Base-by-base conservation (phyloP, 2,329 filamentous ascomycete species). In the Fusarium poae region DNA sequence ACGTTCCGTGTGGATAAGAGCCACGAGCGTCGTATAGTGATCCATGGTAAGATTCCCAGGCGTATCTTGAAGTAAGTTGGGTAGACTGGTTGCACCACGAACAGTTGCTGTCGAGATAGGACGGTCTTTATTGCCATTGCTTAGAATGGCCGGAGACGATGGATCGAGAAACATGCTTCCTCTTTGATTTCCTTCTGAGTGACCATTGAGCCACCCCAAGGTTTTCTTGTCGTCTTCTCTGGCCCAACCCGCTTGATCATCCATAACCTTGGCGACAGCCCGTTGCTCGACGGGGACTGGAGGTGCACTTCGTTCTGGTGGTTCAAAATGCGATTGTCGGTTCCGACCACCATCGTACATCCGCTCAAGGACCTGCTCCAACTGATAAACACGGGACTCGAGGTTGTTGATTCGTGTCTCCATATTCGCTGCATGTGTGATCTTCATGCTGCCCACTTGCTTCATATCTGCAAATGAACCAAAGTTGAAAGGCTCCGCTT, bases 1-100 rank as follows among this genome's bases (percentile, higher is more conserved):
- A 27, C 87, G 86, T 74, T 91, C 88, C 2, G 82, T 81, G 58
- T 88, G 82, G 27, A 90, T 79, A 57, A 89, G 80, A 18, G 82
- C 80, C 29, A 84, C 75, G 18, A 90, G 79, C 3, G 80, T 82
- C 9, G 80, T 79, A 63, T 86, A 86, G 50, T 86, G 82, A 49
- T 87, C 83, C 18, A 77, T 73, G 3, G 79, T 79, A 23, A 82
- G 77, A 2, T 75, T 61, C 10, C 74, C 76, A 9, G 72, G 55
- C 5, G 67, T 70, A 15, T 80, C 78, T 35, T 76, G 78, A 5
- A 78, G 72, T 7, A 84, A 59, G 6, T 77, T 75, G 1, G 84
- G 83, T 43, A 85, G 73, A 71, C 82, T 85, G 6, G 81, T 74
- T 13, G 80, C 75, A 21, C 81, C 84, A 35, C 84, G 83, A 23